Evolutionary conservation across 1,284 basidiomycete species (phyloP), one percentile per base, ranked within the genome.

Genomic region (Naganishia albida): DNA sequence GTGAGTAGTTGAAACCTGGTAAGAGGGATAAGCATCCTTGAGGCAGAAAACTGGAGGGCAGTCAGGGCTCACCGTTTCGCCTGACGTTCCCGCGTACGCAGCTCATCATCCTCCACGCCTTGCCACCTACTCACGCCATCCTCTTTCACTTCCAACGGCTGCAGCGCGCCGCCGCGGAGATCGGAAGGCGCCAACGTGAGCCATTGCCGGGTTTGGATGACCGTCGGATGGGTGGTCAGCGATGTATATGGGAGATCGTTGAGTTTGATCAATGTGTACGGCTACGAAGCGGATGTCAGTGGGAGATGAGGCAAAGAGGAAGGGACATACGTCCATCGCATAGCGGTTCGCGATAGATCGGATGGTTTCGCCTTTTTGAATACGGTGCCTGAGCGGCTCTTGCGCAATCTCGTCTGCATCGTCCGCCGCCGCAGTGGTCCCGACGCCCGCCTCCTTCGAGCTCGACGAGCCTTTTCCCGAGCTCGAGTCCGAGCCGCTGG

Each of bases 1-100:
- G 74, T 75, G 25, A 78, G 40, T 0, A 75, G 66, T 67, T 77
- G 77, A 65, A 78, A 78, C 55, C 66, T 67, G 49, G 39, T 20
- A 34, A 38, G 38, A 8, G 20, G 20, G 30, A 46, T 30, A 18
- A 26, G n/a, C n/a, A n/a, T n/a, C n/a, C n/a, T n/a, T n/a, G 1
- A 25, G 6, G 25, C 1, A 30, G 46, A 13, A 42, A 43, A 53
- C 30, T 1, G 23, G 44, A 34, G 13, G n/a, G 7, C 7, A 12
- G 34, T n/a, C n/a, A 15, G 12, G 15, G 42, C 65, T 25, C 28
- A 67, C 66, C 76, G 68, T 63, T 75, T 75, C 16, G 77, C 43
- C 28, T 68, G 59, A 25, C 72, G 60, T 63, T 73, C 70, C 51
- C 65, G 43, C 46, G 64, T 51, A 55, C 75, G 64, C 8, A 59